Base-by-base conservation (phyloP, 352 stramenopile genomes). In the Phytophthora citricola region DNA sequence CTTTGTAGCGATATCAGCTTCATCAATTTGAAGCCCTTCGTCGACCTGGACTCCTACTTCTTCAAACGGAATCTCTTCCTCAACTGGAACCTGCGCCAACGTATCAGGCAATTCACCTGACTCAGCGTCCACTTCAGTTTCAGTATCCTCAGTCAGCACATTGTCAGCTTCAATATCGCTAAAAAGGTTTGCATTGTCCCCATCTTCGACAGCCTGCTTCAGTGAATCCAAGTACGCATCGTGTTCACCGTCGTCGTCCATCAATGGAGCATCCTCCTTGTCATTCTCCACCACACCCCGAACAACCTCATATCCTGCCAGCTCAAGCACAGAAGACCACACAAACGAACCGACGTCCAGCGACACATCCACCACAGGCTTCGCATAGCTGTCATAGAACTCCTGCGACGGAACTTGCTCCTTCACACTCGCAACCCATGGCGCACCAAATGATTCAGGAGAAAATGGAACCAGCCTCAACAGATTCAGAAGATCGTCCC, bases 401-500 rank as follows among this genome's bases (percentile, higher is more conserved):
- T 71, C 51, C 17, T 73, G 67, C 22, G 63, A 75, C 27, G 66
- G 71, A 50, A 76, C 46, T 26, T 80, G 64, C 14, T 72, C 62
- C 51, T 79, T 78, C 45, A 76, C 69, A 52, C 43, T 65, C 15
- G 22, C 43, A 45, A 81, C 57, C 73, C 66, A 81, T 26, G 73
- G 62, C 4, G 39, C 50, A 14, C 73, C 69, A 54, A 78, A 81
- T 14, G 54, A 66, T 22, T 66, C 58, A 10, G 75, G 76, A 14
- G 78, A 85, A 62, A 85, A 85, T 39, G 76, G 73, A 9, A 87
- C 51, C 48, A 85, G 44, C 46, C 64, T 69, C 34, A 46, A 47
- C 27, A 87, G 49, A 24, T 65, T 58, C 5, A 79, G 29, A 14
- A 75, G 14, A 22, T 74, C 52, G 4, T 54, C 44, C 20, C 34